Percentiles rank a stretch among this genome's conserved stretches.
phyloP scores from a whole-genome alignment of 192 early-diverging fungal genomes.

The Rhizoclosmatium sp. region DNA sequence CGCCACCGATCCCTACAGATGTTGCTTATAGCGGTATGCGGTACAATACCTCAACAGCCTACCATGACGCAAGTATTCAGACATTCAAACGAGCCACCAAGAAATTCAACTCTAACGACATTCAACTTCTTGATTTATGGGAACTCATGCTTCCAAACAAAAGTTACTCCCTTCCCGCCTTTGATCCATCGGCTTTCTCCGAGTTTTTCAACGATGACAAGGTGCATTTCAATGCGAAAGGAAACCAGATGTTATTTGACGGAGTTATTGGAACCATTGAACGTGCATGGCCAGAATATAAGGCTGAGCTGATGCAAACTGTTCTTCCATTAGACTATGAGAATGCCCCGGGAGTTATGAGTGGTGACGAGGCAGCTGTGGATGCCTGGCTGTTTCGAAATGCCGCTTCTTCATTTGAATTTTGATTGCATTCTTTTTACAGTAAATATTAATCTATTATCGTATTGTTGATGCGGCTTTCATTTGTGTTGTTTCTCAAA shows the following conservation, averaged over 20 bases:
- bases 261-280: neutral
- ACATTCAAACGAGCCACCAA: neutral
- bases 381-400: neutral
- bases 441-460: neutral
- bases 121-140: conserved; percentile 40
- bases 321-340: neutral
- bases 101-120: neutral
- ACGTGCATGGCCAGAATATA: neutral
- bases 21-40: conserved; percentile 33
- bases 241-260: conserved; percentile 10
- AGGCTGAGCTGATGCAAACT: too few species aligned
- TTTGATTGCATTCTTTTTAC: neutral
- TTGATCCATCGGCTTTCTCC: neutral
- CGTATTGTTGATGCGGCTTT: neutral
- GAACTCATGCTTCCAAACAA: conserved; percentile 12
- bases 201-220: conserved; percentile 5
- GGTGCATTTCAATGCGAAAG: conserved; percentile 3
- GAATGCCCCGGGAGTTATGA: neutral
- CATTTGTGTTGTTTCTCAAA: neutral
- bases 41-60: neutral
- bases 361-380: neutral
- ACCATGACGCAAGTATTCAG: conserved; percentile 37
- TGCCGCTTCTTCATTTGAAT: too few species aligned
- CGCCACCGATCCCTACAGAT: conserved; percentile 67
- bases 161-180: conserved; percentile 17